Conservation (phyloP, 352 stramenopile genomes). For the Globisporangium lucens region DNA sequence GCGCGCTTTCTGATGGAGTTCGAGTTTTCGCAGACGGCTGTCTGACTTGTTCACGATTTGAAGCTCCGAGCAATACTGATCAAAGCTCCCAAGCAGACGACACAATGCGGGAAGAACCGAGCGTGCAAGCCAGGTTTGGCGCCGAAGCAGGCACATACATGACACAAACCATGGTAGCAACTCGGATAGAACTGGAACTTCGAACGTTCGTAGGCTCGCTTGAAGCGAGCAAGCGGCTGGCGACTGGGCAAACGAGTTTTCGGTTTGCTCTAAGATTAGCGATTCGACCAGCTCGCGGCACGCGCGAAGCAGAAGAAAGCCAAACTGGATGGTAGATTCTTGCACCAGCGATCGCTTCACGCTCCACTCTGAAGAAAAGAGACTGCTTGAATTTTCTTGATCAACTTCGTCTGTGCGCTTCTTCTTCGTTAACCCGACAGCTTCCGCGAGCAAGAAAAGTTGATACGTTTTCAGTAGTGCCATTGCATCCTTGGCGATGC, state of each 20-base stretch:
- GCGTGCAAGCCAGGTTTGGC: constrained; percentile 74
- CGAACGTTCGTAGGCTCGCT: constrained; percentile 35
- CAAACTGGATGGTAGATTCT: constrained; percentile 64
- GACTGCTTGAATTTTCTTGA: not conserved
- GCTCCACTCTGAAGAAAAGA: constrained; percentile 3
- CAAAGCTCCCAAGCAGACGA: constrained; percentile 57
- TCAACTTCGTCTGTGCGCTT: constrained; percentile 16
- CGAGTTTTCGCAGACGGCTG: constrained; percentile 58
- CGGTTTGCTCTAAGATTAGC: constrained; percentile 45
- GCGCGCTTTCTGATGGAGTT: constrained; percentile 53
- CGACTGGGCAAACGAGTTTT: constrained; percentile 42
- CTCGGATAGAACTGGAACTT: constrained; percentile 55
- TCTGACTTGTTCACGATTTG: constrained; percentile 60
- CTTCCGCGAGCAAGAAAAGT: constrained; percentile 71
- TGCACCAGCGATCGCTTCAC: constrained; percentile 53
- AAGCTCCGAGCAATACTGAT: constrained; percentile 74
- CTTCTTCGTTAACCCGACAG: constrained; percentile 58
- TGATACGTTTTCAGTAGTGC: constrained; percentile 73
- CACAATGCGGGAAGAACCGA: constrained; percentile 64
- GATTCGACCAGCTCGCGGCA: constrained; percentile 50
- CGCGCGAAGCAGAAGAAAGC: constrained; percentile 56
- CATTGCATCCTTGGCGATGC: constrained; percentile 39
- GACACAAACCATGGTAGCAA: constrained; percentile 78
- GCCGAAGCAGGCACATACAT: constrained; percentile 73
- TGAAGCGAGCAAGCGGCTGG: constrained; percentile 22